Base-by-base conservation (phyloP, 768 basidiomycete genomes). In the Rhizopogon vinicolor region DNA sequence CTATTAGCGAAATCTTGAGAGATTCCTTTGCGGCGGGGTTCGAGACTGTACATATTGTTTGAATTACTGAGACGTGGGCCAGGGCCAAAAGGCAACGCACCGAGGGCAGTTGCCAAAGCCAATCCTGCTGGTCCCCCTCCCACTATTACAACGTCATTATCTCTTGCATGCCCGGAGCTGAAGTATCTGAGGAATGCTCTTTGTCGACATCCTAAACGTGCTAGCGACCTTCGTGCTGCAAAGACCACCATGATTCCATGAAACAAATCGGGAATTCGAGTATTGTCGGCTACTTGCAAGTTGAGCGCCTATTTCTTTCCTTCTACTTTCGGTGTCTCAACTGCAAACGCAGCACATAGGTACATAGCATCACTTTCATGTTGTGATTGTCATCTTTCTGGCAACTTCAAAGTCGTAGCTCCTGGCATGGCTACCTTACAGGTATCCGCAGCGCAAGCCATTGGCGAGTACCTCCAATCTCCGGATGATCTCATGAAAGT, bases 111-210 rank as follows among this genome's bases (percentile, higher is more conserved):
- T 3, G 93, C 94, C 37, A 99, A 74, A 12, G 94, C 89, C 41
- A 99, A 78, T 3, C 97, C 97, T 4, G 83, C 91, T 25, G 93
- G 94, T 2, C 95, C 96, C 28, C 92, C 97, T 16, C 97, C 96
- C 25, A 98, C 91, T 62, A 98, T 90, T 19, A 96, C 91, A 35
- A 98, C 79, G 68, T 98, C 97, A 60, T 81, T 86, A 39, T 89
- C 81, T 56, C 81, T 73, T 28, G 68, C 52, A 8, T 55, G 48
- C 14, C 54, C 52, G 22, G 61, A 61, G 44, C 60, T 55, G 18
- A 62, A 71, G 9, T 59, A 22, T 51, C 65, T 62, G 22, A 42
- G 18, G 10, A 33, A 39, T 7, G 31, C 25, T 9, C 35, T 55
- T 46, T 48, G 58, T 53, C 31, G 56, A 46, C 60, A 40, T 14